Conservation (phyloP, 2,329 filamentous ascomycete species). For the Colletotrichum tofieldiae region DNA sequence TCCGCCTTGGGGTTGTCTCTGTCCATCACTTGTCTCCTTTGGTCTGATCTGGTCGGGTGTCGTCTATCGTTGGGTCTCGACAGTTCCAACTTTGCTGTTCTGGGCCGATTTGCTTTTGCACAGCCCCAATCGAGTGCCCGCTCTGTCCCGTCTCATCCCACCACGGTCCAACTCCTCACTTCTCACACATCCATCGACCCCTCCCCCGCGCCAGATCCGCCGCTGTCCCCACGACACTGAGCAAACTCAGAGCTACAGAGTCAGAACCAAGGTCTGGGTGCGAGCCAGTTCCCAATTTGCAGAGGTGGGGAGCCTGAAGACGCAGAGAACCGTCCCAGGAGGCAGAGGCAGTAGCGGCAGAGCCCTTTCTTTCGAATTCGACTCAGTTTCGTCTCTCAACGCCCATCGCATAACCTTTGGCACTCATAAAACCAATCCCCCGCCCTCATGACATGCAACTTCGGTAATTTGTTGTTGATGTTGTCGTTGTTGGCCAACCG, state of each 20-base stretch:
- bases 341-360: background rate
- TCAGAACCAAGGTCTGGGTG: background rate
- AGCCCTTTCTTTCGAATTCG: background rate
- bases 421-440: background rate
- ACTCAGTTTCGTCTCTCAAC: background rate
- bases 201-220: slow-evolving; percentile 11
- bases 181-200: background rate
- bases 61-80: background rate
- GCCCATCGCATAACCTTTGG: background rate
- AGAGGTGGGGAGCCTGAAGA: background rate
- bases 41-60: background rate
- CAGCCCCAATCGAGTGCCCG: slow-evolving; percentile 37
- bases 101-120: slow-evolving; percentile 33
- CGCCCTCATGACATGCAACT: slow-evolving; percentile 13
- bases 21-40: background rate
- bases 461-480: slow-evolving; percentile 11
- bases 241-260: background rate
- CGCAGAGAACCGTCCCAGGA: background rate
- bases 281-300: background rate
- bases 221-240: background rate
- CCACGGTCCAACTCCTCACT: slow-evolving; percentile 9
- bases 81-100: background rate
- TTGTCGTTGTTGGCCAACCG: background rate
- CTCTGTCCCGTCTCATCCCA: slow-evolving; percentile 31
- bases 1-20: background rate